These are phyloP conservation scores for Torulaspora microellipsoides DNA, from an alignment of 805 yeast species.

Conservation along the genomic window DNA sequence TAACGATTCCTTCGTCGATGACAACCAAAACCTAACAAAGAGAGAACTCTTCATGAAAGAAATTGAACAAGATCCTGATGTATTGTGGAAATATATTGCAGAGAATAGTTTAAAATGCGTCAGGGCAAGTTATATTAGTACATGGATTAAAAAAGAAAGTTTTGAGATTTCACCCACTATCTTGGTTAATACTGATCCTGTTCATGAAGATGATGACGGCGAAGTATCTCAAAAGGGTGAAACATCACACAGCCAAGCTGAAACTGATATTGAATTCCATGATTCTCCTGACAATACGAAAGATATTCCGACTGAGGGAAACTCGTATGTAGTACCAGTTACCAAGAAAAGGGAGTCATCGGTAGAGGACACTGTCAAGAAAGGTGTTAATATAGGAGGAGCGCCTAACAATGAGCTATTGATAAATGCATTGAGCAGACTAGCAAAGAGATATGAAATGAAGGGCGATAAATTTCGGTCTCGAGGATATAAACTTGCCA, in stretches of 20 bases:
- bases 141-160: conserved; percentile 16
- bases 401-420: conserved; percentile 15
- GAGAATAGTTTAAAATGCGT: conserved; percentile 12
- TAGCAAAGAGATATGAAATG: conserved; percentile 22
- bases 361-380: background rate
- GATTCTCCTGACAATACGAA: background rate
- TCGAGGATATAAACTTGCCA: conserved; percentile 29
- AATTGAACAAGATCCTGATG: conserved; percentile 13
- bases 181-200: conserved; percentile 1
- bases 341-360: background rate
- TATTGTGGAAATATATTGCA: conserved; percentile 8
- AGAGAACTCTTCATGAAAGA: conserved; percentile 23
- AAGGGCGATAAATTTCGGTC: conserved; percentile 29
- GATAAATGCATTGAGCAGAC: conserved; percentile 15
- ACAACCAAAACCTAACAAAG: conserved; percentile 9
- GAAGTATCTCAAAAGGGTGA: background rate
- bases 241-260: background rate
- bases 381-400: background rate
- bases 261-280: conserved; percentile 2
- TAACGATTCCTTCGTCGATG: conserved; percentile 25
- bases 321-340: background rate
- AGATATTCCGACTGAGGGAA: background rate
- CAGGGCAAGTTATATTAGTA: conserved; percentile 14
- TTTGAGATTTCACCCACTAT: conserved; percentile 3
- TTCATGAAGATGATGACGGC: background rate